Evolutionary conservation across 345 rosid species (phyloP), one percentile per base, ranked within the genome.

Genomic region (Lumnitzera racemosa): DNA sequence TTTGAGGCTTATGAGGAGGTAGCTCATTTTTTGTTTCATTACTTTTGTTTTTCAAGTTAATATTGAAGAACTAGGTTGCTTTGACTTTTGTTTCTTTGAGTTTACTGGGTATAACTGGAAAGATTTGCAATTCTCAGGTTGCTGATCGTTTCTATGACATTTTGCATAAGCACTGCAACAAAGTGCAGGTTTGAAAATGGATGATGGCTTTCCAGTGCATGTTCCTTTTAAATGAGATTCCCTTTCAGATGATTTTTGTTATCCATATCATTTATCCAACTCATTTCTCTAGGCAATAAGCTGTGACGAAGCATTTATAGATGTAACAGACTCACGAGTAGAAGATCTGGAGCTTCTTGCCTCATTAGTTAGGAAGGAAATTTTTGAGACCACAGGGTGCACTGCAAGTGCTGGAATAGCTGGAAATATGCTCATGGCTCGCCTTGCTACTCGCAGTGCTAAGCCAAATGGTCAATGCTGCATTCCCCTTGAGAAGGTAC

Each of bases 261-360:
- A 57, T 24, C 24, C 23, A 55, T 65, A 25, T 47, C 58, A 13
- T 61, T 67, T 46, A 24, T 14, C 46, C 15, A 17, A 59, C 25
- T 13, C 15, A 20, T 15, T 63, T 64, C 46, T 63, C 20, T 51
- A 91, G 96, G 96, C 98, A 43, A 77, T 92, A 63, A 92, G 98
- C 76, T 92, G 98, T 55, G 98, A 89, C n/a, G 98, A 92, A 79
- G 98, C 98, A 53, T 92, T 89, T 79, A 69, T 92, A 69, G 91
- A 92, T 71, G 72, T 85, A 46, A 75, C 84, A 14, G 78, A 82
- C 67, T 67, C 77, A 29, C 69, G 57, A 51, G 73, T 72, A 53
- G 71, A 66, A 69, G 94, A 89, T 63, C 87, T 91, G 59, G 79
- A 81, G 59, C 46, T 66, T 57, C 70, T 89, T 68, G 89, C 94